These are phyloP conservation scores for Protomyces lactucae-debilis DNA, from an alignment of 1,139 yeast genomes.

Conservation along the genomic window DNA sequence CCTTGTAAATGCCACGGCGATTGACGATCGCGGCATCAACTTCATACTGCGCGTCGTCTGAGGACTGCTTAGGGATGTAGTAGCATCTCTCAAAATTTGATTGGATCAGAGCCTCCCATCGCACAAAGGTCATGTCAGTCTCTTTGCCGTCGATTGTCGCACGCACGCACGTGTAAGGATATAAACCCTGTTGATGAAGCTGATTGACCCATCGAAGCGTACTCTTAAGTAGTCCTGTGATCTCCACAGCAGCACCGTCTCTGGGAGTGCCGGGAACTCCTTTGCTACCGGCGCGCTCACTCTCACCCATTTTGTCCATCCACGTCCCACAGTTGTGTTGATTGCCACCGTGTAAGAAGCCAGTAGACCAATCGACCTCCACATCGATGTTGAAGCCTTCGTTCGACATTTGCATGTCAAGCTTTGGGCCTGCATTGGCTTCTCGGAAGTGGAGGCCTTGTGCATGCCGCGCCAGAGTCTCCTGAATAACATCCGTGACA, in stretches of 20 bases:
- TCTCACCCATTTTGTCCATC: constrained; percentile 99
- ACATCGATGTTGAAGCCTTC: constrained; percentile 86
- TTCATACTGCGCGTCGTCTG: constrained; percentile 54
- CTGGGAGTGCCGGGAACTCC: constrained; percentile 97
- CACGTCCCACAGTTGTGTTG: constrained; percentile 95
- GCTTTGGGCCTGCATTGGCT: constrained; percentile 85
- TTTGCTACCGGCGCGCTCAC: constrained; percentile 69
- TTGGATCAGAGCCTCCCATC: constrained; percentile 70
- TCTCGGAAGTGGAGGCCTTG: constrained; percentile 81
- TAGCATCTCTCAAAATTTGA: constrained; percentile 72
- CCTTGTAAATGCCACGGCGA: constrained; percentile 92
- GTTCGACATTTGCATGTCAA: constrained; percentile 88
- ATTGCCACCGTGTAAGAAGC: constrained; percentile 85
- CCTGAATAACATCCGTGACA: constrained; percentile 72
- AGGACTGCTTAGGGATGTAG: constrained; percentile 64
- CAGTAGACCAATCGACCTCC: constrained; percentile 81
- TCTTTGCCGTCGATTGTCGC: constrained; percentile 58
- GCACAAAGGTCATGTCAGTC: constrained; percentile 47
- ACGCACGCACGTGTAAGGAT: constrained; percentile 45
- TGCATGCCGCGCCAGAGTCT: constrained; percentile 80
- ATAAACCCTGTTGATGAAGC: constrained; percentile 51
- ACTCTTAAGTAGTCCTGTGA: constrained; percentile 82
- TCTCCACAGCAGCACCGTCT: constrained; percentile 94
- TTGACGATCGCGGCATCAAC: constrained; percentile 64
- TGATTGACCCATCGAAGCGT: constrained; percentile 71